A percentile compares a stretch with the other conserved stretches of the same genome.
Evolutionary conservation across 1,139 yeast species (phyloP).

Genomic region (Protomyces macrosporus): DNA sequence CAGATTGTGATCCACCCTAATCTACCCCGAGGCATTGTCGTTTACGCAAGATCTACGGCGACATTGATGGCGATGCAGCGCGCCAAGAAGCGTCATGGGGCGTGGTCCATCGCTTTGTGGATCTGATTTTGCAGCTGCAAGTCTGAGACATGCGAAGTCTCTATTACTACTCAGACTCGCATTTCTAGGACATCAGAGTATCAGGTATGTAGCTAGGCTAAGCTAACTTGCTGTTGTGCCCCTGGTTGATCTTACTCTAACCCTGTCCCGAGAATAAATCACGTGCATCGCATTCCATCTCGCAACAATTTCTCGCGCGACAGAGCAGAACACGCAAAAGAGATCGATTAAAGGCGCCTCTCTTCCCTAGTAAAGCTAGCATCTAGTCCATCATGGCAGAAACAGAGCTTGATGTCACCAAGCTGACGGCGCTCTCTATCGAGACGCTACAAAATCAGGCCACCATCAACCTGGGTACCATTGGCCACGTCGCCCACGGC

Average conservation of each 20-base stretch:
- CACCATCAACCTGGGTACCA: constrained; percentile 96
- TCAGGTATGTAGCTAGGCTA: no score
- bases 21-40: no score
- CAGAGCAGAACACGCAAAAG: not conserved
- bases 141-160: no score
- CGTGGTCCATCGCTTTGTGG: no score
- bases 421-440: constrained; percentile 27
- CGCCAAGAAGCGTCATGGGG: no score
- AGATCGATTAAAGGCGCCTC: not conserved
- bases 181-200: no score
- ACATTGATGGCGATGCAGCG: no score
- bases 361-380: not conserved
- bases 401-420: constrained; percentile 18
- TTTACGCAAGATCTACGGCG: no score
- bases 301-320: not conserved
- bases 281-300: not conserved
- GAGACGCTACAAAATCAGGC: constrained; percentile 64
- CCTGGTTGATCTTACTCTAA: not conserved
- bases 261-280: not conserved
- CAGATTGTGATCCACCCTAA: no score
- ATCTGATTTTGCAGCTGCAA: no score
- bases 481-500: constrained; percentile 99
- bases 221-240: no score
- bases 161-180: no score
- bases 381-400: not conserved